Evolutionary conservation across 352 stramenopile genomes (phyloP), one percentile per base, ranked within the genome.

Genomic region (Elongisporangium prolatum): DNA sequence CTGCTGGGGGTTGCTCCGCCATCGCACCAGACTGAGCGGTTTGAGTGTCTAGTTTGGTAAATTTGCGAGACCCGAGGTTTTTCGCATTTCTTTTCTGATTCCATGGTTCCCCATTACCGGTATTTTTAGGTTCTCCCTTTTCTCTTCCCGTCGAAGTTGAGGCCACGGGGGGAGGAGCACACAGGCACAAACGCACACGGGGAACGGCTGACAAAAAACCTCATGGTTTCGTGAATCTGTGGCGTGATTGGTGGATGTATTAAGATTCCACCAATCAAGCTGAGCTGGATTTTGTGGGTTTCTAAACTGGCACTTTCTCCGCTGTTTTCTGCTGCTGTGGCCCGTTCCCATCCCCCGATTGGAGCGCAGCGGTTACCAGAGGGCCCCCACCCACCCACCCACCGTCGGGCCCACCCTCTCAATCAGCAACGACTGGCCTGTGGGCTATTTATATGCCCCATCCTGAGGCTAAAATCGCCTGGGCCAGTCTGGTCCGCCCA

Each of bases 241-340:
- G 13, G 17, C 13, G 0, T 56, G 67, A 83, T 83, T 83, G 68
- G 73, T 24, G 52, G 11, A 28, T 10, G 13, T 14, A 7, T 21
- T 20, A 52, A 48, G 24, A 65, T 69, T 68, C 59, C 65, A 59
- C 72, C 72, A 79, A 82, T 82, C 57, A 64, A 5, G 28, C 53
- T 44, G 50, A 22, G 13, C 17, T 4, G 17, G 7, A 9, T 2
- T 21, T 62, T 18, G 21, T 38, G 37, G 18, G n/a, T 25, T 59
- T 65, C 50, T 58, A 44, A 74, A 74, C 73, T 71, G 72, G 70
- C 69, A 59, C 68, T 69, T 65, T 69, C 28, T 40, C 28, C 14
- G 28, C 28, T 40, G 64, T 68, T 75, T 21, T 70, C 67, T 72
- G 24, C 38, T 52, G 10, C 48, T 53, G 50, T 13, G 47, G 57